These are phyloP conservation scores for Naganishia randhawae DNA, from an alignment of 768 basidiomycete genomes.

Conservation along the genomic window DNA sequence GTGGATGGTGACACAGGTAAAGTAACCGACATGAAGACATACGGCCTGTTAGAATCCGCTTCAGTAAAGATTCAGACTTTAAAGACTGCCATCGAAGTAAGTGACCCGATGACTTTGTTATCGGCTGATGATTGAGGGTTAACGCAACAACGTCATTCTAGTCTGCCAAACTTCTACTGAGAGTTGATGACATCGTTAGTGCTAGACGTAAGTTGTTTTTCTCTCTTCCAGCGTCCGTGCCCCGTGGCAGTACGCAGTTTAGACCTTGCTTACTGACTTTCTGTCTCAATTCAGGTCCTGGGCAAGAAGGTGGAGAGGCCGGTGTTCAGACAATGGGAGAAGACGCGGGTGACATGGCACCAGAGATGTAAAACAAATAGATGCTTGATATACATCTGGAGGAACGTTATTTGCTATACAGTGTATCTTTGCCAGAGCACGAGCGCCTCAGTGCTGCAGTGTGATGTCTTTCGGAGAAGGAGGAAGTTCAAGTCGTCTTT, in stretches of 20 bases:
- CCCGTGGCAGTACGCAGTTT: not conserved
- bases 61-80: slow-evolving; percentile 97
- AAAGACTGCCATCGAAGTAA: slow-evolving; percentile 92
- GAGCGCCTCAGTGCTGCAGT: no score
- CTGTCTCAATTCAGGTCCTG: slow-evolving; percentile 8
- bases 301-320: slow-evolving; percentile 43
- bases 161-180: slow-evolving; percentile 84
- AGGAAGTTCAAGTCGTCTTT: no score
- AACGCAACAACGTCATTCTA: slow-evolving; percentile 40
- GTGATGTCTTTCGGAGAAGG: no score
- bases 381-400: not conserved
- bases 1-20: slow-evolving; percentile 95
- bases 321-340: slow-evolving; percentile 50
- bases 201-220: slow-evolving; percentile 35
- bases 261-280: not conserved
- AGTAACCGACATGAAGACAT: slow-evolving; percentile 89
- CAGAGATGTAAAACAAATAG: slow-evolving; percentile 38
- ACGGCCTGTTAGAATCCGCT: slow-evolving; percentile 90
- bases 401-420: no score
- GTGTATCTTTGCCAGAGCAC: no score
- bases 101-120: slow-evolving; percentile 20
- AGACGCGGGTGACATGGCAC: slow-evolving; percentile 34
- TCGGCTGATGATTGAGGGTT: not conserved
- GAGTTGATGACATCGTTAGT: slow-evolving; percentile 84
- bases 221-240: not conserved